These are phyloP conservation scores for Debaryomyces robertsiae DNA, from an alignment of 1,139 yeast genomes.

Conservation along the genomic window DNA sequence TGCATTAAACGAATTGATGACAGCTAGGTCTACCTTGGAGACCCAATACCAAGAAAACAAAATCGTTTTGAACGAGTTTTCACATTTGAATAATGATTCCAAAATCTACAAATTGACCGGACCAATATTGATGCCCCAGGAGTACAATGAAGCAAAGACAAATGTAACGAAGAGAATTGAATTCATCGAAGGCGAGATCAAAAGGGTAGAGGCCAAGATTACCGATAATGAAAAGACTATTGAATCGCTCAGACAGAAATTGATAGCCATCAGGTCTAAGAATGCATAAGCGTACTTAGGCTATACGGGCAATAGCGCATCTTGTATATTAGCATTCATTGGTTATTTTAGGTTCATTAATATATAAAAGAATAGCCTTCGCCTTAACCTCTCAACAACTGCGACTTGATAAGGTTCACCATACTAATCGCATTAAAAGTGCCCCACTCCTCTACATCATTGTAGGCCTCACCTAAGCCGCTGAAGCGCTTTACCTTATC, in stretches of 20 bases:
- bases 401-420: conserved; percentile 71
- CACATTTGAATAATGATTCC: conserved; percentile 55
- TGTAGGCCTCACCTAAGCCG: conserved; percentile 59
- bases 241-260: conserved; percentile 51
- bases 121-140: conserved; percentile 89
- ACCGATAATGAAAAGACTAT: conserved; percentile 51
- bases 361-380: no score
- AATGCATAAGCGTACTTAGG: conserved; percentile 3
- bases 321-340: conserved; percentile 8
- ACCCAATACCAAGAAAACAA: conserved; percentile 88
- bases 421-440: conserved; percentile 68
- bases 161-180: conserved; percentile 89
- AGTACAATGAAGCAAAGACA: conserved; percentile 72
- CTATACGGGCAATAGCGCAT: conserved; percentile 1
- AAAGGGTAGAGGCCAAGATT: conserved; percentile 63
- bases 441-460: conserved; percentile 71
- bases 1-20: conserved; percentile 48
- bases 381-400: conserved; percentile 60
- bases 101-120: conserved; percentile 89
- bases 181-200: conserved; percentile 77
- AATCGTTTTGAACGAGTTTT: conserved; percentile 85
- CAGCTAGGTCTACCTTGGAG: conserved; percentile 69
- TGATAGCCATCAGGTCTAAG: conserved; percentile 46
- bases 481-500: conserved; percentile 59
- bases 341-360: no score